phyloP scores from a whole-genome alignment of 2,329 filamentous ascomycete genomes.

The Arthrobotrys sinensis region DNA sequence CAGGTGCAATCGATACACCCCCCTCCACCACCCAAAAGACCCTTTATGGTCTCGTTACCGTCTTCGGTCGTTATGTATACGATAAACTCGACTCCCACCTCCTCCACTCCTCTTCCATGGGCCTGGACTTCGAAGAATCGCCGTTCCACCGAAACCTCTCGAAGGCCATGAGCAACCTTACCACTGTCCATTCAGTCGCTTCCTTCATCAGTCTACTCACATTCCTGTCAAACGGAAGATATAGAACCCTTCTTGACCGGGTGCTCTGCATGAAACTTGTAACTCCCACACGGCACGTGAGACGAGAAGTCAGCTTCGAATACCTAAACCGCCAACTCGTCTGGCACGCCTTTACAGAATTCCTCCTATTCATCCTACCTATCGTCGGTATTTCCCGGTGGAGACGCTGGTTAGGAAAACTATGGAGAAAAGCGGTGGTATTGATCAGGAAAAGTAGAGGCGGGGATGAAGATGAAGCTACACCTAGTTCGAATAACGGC shows the following conservation, averaged over 20 bases:
- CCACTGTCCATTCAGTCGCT: conserved; percentile 83
- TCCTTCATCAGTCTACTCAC: conserved; percentile 89
- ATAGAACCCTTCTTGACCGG: conserved; percentile 90
- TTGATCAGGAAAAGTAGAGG: conserved; percentile 73
- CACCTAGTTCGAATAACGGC: conserved; percentile 73
- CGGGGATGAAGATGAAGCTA: conserved; percentile 70
- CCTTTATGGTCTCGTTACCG: conserved; percentile 85
- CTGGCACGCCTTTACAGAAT: conserved; percentile 99
- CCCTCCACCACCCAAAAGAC: conserved; percentile 88
- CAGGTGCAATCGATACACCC: conserved; percentile 75
- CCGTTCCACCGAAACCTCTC: conserved; percentile 73
- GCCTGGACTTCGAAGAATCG: conserved; percentile 66
- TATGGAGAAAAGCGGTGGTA: conserved; percentile 85
- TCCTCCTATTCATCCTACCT: conserved; percentile 95
- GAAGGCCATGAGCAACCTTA: conserved; percentile 77
- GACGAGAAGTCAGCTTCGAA: conserved; percentile 94
- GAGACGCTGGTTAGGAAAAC: conserved; percentile 87
- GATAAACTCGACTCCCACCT: conserved; percentile 62
- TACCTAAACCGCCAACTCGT: conserved; percentile 97
- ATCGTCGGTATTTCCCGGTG: conserved; percentile 95
- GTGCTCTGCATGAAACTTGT: conserved; percentile 86
- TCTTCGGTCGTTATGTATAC: conserved; percentile 86
- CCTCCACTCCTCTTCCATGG: conserved; percentile 37
- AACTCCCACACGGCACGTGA: conserved; percentile 86
- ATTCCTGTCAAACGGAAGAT: conserved; percentile 91